phyloP scores from a whole-genome alignment of 805 yeast species.

The Yarrowia yakushimensis region DNA sequence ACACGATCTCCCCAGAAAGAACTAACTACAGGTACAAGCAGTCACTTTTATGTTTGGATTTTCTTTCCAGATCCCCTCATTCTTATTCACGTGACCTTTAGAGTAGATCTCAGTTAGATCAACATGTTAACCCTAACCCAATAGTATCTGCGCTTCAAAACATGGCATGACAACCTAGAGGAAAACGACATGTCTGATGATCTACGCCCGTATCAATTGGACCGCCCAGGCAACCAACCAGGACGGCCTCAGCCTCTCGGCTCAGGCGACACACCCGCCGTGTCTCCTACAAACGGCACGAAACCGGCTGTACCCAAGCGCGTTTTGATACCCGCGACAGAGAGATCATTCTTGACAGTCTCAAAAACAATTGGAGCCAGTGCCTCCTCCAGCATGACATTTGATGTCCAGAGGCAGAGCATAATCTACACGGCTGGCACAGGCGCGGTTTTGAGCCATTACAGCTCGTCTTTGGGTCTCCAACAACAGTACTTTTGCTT shows the following conservation, averaged over 20 bases:
- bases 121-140: not conserved
- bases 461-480: not conserved
- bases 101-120: not conserved
- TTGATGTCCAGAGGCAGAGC: conserved; percentile 25
- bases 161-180: not conserved
- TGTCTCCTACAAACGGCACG: not conserved
- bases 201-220: conserved; percentile 3
- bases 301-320: not conserved
- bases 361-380: conserved; percentile 14
- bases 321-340: not conserved
- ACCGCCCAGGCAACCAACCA: not conserved
- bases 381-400: not conserved
- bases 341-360: conserved; percentile 3
- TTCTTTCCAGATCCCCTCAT: too few species aligned
- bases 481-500: conserved; percentile 4
- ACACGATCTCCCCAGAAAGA: too few species aligned
- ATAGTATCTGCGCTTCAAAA: not conserved
- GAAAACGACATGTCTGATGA: conserved; percentile 17
- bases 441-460: conserved; percentile 32
- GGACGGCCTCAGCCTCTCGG: not conserved
- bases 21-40: too few species aligned
- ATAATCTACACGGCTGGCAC: conserved; percentile 36
- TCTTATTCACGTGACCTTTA: not conserved
- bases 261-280: not conserved
- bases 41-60: too few species aligned